Conservation (phyloP, 306 rosid genomes). For the Pyrus pyrifolia region DNA sequence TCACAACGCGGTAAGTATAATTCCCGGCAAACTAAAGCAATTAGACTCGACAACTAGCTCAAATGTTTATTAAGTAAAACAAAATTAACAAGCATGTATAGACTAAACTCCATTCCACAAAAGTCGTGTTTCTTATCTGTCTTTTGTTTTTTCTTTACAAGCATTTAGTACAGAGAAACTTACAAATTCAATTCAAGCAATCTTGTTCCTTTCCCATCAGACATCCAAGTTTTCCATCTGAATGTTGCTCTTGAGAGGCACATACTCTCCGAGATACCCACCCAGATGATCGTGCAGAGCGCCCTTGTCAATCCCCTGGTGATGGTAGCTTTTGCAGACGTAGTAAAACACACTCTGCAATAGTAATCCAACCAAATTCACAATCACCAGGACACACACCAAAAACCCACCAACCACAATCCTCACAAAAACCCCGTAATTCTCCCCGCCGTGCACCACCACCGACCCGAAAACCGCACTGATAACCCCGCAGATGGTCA, state of each 20-base stretch:
- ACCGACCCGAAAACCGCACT: slow-evolving; percentile 47
- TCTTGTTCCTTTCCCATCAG: slow-evolving; percentile 20
- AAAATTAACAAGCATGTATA: background rate
- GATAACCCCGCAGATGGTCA: slow-evolving; percentile 47
- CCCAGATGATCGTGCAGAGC: slow-evolving; percentile 91
- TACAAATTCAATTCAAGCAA: slow-evolving; percentile 15
- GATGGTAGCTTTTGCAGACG: slow-evolving; percentile 89
- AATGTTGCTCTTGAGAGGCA: slow-evolving; percentile 90
- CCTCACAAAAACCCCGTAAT: slow-evolving; percentile 47
- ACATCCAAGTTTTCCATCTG: slow-evolving; percentile 85
- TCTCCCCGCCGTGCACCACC: slow-evolving; percentile 70
- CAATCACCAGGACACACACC: slow-evolving; percentile 81
- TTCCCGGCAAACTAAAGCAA: background rate
- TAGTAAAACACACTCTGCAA: slow-evolving; percentile 92
- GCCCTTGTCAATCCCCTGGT: slow-evolving; percentile 81
- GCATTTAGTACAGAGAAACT: slow-evolving; percentile 21
- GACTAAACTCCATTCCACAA: background rate
- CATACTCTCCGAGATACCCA: slow-evolving; percentile 95
- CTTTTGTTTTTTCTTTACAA: background rate
- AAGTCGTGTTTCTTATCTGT: background rate
- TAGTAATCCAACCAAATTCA: slow-evolving; percentile 74
- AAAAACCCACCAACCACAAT: slow-evolving; percentile 79
- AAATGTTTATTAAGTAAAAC: background rate
- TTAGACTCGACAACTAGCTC: background rate
- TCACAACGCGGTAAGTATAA: background rate